These are phyloP conservation scores for Eleusine coracana DNA, from an alignment of 176 grass and related monocot species.

Conservation along the genomic window DNA sequence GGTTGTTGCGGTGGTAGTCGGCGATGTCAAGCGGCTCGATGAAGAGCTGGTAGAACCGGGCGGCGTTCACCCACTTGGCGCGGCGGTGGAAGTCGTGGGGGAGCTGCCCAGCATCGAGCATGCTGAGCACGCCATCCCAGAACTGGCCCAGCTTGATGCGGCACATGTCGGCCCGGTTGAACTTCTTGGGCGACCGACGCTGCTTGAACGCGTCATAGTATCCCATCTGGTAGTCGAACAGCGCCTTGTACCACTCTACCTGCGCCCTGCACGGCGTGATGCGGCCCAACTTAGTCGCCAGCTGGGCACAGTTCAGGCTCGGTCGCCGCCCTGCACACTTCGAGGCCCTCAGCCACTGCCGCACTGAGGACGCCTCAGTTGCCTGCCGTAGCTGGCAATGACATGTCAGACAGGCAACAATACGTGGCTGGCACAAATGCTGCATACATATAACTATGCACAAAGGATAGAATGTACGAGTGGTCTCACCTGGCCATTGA, in stretches of 20 bases:
- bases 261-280: conserved; percentile 82
- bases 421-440: neutral
- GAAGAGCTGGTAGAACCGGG: conserved; percentile 91
- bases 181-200: conserved; percentile 55
- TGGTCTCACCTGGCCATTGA: conserved; percentile 54
- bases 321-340: conserved; percentile 53
- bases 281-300: conserved; percentile 66
- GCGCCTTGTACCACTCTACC: conserved; percentile 92
- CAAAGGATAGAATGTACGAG: neutral
- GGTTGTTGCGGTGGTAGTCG: conserved; percentile 65
- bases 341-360: conserved; percentile 70
- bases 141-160: conserved; percentile 77
- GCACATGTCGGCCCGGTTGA: conserved; percentile 53
- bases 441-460: neutral
- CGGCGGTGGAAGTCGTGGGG: conserved; percentile 84
- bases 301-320: conserved; percentile 62
- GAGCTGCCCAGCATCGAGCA: conserved; percentile 76
- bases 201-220: conserved; percentile 96
- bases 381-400: conserved; percentile 35
- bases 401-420: neutral
- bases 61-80: conserved; percentile 92
- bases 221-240: conserved; percentile 68
- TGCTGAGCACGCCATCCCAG: conserved; percentile 82
- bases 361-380: conserved; percentile 50
- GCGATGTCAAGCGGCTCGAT: conserved; percentile 95